Percentiles rank a stretch among this genome's conserved stretches.
These are phyloP conservation scores for Plasmopara halstedii DNA, from an alignment of 352 stramenopile genomes.

Conservation along the genomic window DNA sequence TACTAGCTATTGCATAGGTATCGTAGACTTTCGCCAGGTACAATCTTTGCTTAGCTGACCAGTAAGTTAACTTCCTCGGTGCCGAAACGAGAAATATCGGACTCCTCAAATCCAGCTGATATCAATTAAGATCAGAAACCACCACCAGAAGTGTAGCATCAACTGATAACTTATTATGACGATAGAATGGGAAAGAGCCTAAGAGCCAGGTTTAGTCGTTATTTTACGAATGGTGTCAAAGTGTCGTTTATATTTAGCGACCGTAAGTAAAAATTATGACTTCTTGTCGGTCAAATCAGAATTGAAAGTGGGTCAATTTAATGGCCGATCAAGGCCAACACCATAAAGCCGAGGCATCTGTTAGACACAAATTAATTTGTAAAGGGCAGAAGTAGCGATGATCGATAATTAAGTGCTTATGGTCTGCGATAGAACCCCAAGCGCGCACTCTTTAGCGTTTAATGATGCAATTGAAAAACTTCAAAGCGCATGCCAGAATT, in stretches of 20 bases:
- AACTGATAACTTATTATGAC: neutral
- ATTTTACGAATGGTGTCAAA: neutral
- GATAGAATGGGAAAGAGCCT: neutral
- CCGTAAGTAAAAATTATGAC: constrained; percentile 1
- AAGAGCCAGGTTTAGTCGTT: neutral
- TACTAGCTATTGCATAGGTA: constrained; percentile 1
- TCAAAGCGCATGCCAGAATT: constrained; percentile 43
- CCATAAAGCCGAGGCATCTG: no score
- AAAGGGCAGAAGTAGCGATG: no score
- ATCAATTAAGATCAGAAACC: constrained; percentile 10
- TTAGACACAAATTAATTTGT: no score
- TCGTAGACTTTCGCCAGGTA: constrained; percentile 7
- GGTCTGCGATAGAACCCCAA: neutral
- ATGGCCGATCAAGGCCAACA: no score
- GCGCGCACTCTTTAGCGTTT: neutral
- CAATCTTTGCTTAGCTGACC: constrained; percentile 15
- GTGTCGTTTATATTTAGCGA: constrained; percentile 2
- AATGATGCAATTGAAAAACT: constrained; percentile 27
- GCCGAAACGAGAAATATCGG: constrained; percentile 6
- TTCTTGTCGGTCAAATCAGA: constrained; percentile 9
- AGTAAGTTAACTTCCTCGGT: constrained; percentile 8
- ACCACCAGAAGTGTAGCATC: constrained; percentile 1
- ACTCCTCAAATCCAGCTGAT: constrained; percentile 9
- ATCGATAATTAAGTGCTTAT: no score
- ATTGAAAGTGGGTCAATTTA: neutral